A percentile compares a stretch with the other conserved stretches of the same genome.
These are phyloP conservation scores for Xanthoceras sorbifolium DNA, from an alignment of 345 rosid genomes.

Conservation along the genomic window DNA sequence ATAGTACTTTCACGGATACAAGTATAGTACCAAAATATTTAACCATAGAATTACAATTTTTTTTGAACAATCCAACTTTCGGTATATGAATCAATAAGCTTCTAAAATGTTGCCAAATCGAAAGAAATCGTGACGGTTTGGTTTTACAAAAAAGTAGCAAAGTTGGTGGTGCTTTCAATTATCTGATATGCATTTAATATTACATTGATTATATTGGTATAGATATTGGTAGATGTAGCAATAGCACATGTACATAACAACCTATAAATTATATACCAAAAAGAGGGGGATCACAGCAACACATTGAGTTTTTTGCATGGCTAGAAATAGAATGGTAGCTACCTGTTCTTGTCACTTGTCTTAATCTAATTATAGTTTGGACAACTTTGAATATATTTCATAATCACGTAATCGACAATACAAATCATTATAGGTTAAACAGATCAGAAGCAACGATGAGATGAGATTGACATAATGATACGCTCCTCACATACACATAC, in stretches of 20 bases:
- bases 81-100: too few relatives aligned
- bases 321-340: not conserved
- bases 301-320: not conserved
- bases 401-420: not conserved
- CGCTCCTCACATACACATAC: too few relatives aligned
- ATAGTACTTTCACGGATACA: too few relatives aligned
- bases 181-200: not conserved
- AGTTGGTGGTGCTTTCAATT: not conserved
- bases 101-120: too few relatives aligned
- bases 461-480: too few relatives aligned
- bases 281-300: not conserved
- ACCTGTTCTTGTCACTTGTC: not conserved
- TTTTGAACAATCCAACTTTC: too few relatives aligned
- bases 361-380: not conserved
- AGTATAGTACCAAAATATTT: too few relatives aligned
- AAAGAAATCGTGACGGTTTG: not conserved
- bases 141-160: too few relatives aligned
- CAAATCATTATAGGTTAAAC: too few relatives aligned
- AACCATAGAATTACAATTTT: too few relatives aligned
- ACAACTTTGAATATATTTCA: not conserved
- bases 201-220: not conserved
- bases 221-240: too few relatives aligned
- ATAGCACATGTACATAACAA: not conserved
- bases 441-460: too few relatives aligned
- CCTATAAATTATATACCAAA: not conserved